A percentile compares a stretch with the other conserved stretches of the same genome.
Evolutionary conservation across 768 basidiomycete species (phyloP).

Genomic region (Macrocybe gigantea): DNA sequence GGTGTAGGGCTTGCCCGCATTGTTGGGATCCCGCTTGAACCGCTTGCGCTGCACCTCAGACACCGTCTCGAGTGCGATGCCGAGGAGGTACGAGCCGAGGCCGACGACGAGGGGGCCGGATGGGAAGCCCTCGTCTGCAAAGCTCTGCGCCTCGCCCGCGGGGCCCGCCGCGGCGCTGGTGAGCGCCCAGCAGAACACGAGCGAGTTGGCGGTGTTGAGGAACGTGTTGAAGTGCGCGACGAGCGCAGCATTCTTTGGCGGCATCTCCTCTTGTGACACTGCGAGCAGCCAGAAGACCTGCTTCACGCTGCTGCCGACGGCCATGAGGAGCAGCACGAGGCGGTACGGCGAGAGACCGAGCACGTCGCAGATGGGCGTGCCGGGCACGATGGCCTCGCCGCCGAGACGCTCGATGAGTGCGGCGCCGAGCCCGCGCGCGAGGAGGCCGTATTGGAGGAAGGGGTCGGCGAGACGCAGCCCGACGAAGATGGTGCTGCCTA

Average conservation of each 20-base stretch:
- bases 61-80: slow-evolving; percentile 11
- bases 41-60: slow-evolving; percentile 14
- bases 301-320: slow-evolving; percentile 4
- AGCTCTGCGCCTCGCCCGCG: slow-evolving; percentile 2
- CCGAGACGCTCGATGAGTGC: slow-evolving; percentile 5
- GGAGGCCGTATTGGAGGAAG: slow-evolving; percentile 5
- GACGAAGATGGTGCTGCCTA: slow-evolving; percentile 7
- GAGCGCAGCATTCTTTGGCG: slow-evolving; percentile 2
- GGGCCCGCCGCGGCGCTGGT: slow-evolving; percentile 3
- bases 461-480: slow-evolving; percentile 8
- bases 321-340: slow-evolving; percentile 8
- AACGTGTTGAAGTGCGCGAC: slow-evolving; percentile 10
- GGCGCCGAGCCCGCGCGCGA: slow-evolving; percentile 5
- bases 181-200: slow-evolving; percentile 13
- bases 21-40: slow-evolving; percentile 18
- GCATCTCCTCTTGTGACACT: slow-evolving; percentile 6
- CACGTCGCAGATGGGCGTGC: slow-evolving; percentile 2
- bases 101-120: slow-evolving; percentile 9
- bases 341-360: slow-evolving; percentile 7
- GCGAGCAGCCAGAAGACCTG: slow-evolving; percentile 7
- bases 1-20: slow-evolving; percentile 15
- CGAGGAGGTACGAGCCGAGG: slow-evolving; percentile 9
- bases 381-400: slow-evolving; percentile 1
- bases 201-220: slow-evolving; percentile 12
- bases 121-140: slow-evolving; percentile 9